phyloP scores from a whole-genome alignment of 1,284 basidiomycete genomes.

The Lentinula novae-zelandiae region DNA sequence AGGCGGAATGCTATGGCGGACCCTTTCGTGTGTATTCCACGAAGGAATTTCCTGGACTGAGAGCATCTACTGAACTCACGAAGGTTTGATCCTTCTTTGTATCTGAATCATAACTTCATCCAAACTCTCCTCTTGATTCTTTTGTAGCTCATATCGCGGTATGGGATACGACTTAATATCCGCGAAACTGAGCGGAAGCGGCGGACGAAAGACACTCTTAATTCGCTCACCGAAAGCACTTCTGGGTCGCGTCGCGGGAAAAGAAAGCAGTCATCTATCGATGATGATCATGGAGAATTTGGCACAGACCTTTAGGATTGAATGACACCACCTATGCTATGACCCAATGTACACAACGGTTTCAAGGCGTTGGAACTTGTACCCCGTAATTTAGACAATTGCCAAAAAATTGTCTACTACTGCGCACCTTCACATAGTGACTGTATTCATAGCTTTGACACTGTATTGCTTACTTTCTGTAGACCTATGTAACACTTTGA shows the following conservation, averaged over 20 bases:
- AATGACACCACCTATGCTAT: no score
- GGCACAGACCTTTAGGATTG: neutral
- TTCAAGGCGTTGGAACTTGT: no score
- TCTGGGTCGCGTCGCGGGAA: neutral
- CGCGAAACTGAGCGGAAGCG: conserved; percentile 66
- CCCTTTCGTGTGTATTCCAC: conserved; percentile 72
- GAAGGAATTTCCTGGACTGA: conserved; percentile 75
- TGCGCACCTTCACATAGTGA: neutral
- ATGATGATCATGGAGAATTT: conserved; percentile 4
- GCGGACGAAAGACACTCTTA: conserved; percentile 38
- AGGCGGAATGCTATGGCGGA: conserved; percentile 70
- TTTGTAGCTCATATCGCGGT: conserved; percentile 58
- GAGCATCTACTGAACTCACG: conserved; percentile 69
- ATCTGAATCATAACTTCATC: neutral
- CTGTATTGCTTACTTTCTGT: neutral
- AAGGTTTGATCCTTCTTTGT: conserved; percentile 41
- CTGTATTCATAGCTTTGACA: neutral
- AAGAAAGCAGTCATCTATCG: conserved; percentile 8
- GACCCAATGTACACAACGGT: no score
- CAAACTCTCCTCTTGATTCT: neutral
- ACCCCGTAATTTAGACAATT: no score
- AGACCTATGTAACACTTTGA: neutral
- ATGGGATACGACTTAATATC: conserved; percentile 68
- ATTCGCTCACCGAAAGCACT: conserved; percentile 18
- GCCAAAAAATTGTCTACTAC: no score